Base-by-base conservation (phyloP, 2,329 filamentous ascomycete species). In the Ophiostoma tasmaniense region DNA sequence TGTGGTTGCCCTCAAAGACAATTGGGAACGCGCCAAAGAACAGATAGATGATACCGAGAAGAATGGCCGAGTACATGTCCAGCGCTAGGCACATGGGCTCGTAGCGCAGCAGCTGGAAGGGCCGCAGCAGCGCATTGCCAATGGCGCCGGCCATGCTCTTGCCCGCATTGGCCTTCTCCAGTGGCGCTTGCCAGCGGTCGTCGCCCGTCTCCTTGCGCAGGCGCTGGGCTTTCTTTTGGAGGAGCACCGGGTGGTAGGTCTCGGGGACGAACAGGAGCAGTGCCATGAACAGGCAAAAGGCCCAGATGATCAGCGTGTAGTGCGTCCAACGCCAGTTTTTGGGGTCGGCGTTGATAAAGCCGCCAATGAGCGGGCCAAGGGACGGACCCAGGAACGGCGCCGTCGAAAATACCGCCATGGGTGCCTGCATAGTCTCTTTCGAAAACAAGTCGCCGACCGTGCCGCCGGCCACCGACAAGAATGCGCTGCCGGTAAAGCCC, bases 11-110 rank as follows among this genome's bases (percentile, higher is more conserved):
- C 33, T 82, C 77, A 75, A 97, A 97, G 20, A 97, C 88, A 62
- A 96, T 81, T 5, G 90, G 86, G 74, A 97, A 96, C 0, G 93
- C 92, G 25, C 92, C 92, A 76, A 96, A 96, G 81, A 96, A 96
- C 52, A 97, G 86, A 76, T 97, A 97, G 2, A 97, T 80, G 62
- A 96, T 90, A 5, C 93, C 93, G 8, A 97, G 82, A n/a, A 97
- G 81, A 68, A 97, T 86, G 52, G 92, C 92, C 0, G 91, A 91
- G 74, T 93, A 90, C 28, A 95, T 79, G 78, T 92, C 95, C 33
- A 97, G 86, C 73, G 88, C 87, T 69, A 95, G 81, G 70, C 89
- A 91, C 92, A 97, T 97, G 72, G 91, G 91, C 80, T 96, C 92
- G 68, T 91, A 85, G 66, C 89, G 78, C 68, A 97, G 83, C 6